Evolutionary conservation across 768 basidiomycete genomes (phyloP), one percentile per base, ranked within the genome.

Genomic region (Termitomyces sp.): DNA sequence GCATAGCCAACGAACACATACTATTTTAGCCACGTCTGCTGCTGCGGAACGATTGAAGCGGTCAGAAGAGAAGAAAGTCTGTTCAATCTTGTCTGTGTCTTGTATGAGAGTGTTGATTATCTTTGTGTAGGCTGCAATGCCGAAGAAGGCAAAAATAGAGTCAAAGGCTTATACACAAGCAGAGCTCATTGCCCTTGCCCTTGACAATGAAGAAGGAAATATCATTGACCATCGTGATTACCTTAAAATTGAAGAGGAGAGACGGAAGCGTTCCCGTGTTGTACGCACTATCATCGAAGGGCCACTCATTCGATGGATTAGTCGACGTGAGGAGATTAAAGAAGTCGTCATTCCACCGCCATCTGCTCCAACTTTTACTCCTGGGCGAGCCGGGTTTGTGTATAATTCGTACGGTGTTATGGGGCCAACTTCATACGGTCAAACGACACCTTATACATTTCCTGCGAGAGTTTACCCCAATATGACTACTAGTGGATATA

Each of bases 131-230:
- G 83, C 85, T 12, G 77, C 86, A 0, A 76, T 79, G 40, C 84
- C 88, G 1, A 91, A 86, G 74, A 88, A 87, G 66, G 69, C 73
- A 7, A 89, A 86, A 68, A 71, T 73, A 3, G 79, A 77, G 57
- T 78, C 75, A 29, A 86, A 79, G 36, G 71, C 76, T 5, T 82
- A 79, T 48, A 92, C 92, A 0, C 94, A 96, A 68, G 89, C 84
- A n/a, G 91, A 95, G 67, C 82, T 95, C 8, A 89, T 96, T 60
- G 86, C 85, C 2, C 84, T 84, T 7, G 94, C 94, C 0, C 82
- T 95, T 17, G 91, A 94, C 67, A 92, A 87, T 56, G 94, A 95
- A 72, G 93, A 94, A 72, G 86, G 88, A 0, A 96, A 96, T 70
- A 85, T 88, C 25, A 79, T 80, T 5, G 87, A 92, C 51, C 91